Conservation (phyloP, 1,284 basidiomycete genomes). For the Ustilago tritici region DNA sequence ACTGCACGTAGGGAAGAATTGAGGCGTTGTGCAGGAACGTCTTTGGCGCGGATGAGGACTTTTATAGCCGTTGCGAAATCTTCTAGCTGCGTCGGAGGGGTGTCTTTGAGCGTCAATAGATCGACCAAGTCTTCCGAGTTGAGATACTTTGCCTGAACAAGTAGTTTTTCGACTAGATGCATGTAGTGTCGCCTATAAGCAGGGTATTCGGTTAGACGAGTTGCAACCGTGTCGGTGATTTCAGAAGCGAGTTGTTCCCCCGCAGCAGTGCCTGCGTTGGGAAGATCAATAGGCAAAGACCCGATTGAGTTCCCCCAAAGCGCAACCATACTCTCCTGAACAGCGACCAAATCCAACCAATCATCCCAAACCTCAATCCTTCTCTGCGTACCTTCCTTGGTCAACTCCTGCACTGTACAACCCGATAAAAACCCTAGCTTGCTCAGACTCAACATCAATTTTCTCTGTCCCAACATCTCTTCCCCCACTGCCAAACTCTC, state of each 20-base stretch:
- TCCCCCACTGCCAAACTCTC: constrained; percentile 73
- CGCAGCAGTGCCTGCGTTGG: not conserved
- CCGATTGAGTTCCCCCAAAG: constrained; percentile 52
- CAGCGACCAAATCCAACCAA: constrained; percentile 73
- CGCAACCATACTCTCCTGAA: constrained; percentile 72
- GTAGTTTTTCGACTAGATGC: constrained; percentile 60
- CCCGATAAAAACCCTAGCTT: constrained; percentile 84
- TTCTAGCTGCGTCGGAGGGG: constrained; percentile 62
- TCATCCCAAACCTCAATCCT: constrained; percentile 72
- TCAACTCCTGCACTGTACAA: constrained; percentile 36
- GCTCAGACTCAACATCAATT: constrained; percentile 90
- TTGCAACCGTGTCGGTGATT: constrained; percentile 33
- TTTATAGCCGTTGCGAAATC: constrained; percentile 72
- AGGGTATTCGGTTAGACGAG: constrained; percentile 37
- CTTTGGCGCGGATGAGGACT: constrained; percentile 70
- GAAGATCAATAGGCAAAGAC: constrained; percentile 18
- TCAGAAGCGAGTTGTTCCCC: constrained; percentile 33
- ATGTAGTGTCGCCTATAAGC: constrained; percentile 57
- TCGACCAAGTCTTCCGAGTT: constrained; percentile 73
- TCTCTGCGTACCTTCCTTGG: constrained; percentile 54
- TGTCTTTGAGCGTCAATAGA: constrained; percentile 72
- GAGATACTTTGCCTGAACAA: constrained; percentile 69
- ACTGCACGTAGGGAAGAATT: constrained; percentile 74
- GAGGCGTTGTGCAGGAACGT: constrained; percentile 69
- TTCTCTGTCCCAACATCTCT: constrained; percentile 69